phyloP scores from a whole-genome alignment of 2,329 filamentous ascomycete species.

The Pestalotiopsis sp. region DNA sequence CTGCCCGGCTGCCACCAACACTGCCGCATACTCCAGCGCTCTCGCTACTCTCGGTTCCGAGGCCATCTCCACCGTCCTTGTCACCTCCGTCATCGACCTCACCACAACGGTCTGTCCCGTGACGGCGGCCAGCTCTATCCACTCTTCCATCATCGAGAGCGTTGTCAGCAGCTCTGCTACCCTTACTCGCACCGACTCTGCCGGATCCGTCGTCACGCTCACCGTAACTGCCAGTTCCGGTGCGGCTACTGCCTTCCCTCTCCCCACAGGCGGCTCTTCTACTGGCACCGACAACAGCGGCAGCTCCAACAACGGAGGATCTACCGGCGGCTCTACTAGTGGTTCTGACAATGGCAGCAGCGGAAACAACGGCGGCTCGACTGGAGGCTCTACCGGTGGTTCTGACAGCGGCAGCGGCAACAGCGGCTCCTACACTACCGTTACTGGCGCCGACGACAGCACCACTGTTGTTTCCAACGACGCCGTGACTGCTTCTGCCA shows the following conservation, averaged over 20 bases:
- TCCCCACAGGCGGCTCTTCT: conserved; percentile 14
- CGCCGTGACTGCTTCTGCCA: conserved; percentile 4
- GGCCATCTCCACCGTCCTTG: conserved; percentile 28
- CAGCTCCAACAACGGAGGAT: background rate
- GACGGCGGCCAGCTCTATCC: conserved; percentile 25
- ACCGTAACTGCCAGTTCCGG: conserved; percentile 9
- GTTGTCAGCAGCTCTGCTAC: conserved; percentile 11
- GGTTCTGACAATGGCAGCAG: background rate
- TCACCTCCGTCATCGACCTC: conserved; percentile 29
- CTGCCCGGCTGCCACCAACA: conserved; percentile 28
- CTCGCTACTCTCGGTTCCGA: conserved; percentile 24
- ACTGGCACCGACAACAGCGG: background rate
- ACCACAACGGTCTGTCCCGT: conserved; percentile 34
- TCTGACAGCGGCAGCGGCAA: conserved; percentile 5
- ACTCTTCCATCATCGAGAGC: conserved; percentile 27
- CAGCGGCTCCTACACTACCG: background rate
- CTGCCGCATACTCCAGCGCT: conserved; percentile 23
- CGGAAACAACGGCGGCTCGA: background rate
- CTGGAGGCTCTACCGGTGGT: background rate
- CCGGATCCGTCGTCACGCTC: conserved; percentile 10
- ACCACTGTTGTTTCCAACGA: conserved; percentile 14
- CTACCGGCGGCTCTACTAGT: background rate
- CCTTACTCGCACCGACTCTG: conserved; percentile 10
- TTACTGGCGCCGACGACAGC: background rate
- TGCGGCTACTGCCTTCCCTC: conserved; percentile 10